Percentiles rank a stretch among this genome's conserved stretches.
Evolutionary conservation across 768 basidiomycete genomes (phyloP).

Genomic region (Rickenella mellea): DNA sequence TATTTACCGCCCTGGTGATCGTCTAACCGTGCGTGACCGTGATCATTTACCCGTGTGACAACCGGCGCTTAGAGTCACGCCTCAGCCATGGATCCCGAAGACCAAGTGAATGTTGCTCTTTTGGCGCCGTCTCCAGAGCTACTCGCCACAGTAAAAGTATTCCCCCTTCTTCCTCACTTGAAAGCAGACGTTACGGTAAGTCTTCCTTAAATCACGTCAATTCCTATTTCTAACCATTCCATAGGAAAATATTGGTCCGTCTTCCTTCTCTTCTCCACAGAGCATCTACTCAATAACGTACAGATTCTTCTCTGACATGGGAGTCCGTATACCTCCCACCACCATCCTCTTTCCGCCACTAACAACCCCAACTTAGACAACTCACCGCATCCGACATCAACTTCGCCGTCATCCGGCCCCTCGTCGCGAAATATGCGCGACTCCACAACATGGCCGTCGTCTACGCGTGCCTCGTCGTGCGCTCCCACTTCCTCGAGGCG

Average conservation of each 20-base stretch:
- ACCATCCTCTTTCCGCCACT: slow-evolving; percentile 5
- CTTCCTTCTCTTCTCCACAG: slow-evolving; percentile 2
- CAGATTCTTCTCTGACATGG: slow-evolving; percentile 71
- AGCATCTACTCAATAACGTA: too few relatives aligned
- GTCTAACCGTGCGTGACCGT: too few relatives aligned
- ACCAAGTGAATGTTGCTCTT: too few relatives aligned
- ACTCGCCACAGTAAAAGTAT: slow-evolving; percentile 60
- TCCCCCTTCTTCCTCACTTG: slow-evolving; percentile 68
- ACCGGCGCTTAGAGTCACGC: too few relatives aligned
- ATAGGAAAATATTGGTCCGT: background rate
- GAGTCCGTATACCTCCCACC: slow-evolving; percentile 41
- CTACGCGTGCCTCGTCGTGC: slow-evolving; percentile 69
- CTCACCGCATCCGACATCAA: slow-evolving; percentile 78
- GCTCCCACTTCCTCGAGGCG: slow-evolving; percentile 67
- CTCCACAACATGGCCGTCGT: slow-evolving; percentile 67
- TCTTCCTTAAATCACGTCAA: slow-evolving; percentile 5
- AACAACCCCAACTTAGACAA: slow-evolving; percentile 36
- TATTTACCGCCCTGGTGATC: too few relatives aligned
- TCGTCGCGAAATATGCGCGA: slow-evolving; percentile 71
- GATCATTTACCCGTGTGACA: too few relatives aligned
- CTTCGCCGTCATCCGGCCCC: slow-evolving; percentile 67
- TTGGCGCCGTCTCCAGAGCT: slow-evolving; percentile 50
- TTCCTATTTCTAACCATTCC: slow-evolving; percentile 2
- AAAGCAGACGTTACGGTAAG: slow-evolving; percentile 63
- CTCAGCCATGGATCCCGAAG: too few relatives aligned